Evolutionary conservation across 1,284 basidiomycete genomes (phyloP).

Genomic region (Marasmius oreades): DNA sequence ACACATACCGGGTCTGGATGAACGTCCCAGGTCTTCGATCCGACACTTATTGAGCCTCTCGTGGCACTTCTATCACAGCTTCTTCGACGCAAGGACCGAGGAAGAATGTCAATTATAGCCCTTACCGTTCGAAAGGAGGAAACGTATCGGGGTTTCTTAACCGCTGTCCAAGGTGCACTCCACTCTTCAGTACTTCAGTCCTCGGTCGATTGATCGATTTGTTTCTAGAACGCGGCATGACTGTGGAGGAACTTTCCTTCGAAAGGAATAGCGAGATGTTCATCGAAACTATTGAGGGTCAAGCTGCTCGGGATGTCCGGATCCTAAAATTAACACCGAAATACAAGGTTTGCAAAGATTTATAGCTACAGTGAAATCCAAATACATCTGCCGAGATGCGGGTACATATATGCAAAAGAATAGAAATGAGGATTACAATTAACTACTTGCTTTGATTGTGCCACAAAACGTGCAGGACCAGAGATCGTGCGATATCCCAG

Average conservation of each 20-base stretch:
- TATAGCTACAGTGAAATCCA: no score
- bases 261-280: neutral
- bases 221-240: neutral
- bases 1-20: neutral
- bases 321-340: neutral
- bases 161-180: constrained; percentile 28
- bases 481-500: constrained; percentile 56
- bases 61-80: constrained; percentile 48
- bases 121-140: constrained; percentile 49
- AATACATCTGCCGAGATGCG: no score
- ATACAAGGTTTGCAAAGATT: no score
- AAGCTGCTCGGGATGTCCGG: neutral
- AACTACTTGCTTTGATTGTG: constrained; percentile 29
- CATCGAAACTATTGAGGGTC: neutral
- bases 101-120: constrained; percentile 48
- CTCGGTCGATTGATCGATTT: neutral
- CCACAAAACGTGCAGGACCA: constrained; percentile 80
- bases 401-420: no score
- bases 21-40: constrained; percentile 61
- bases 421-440: neutral
- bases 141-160: constrained; percentile 38
- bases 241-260: neutral
- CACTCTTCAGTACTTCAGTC: neutral
- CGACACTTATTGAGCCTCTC: constrained; percentile 55
- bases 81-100: constrained; percentile 25